Conservation (phyloP, 2,329 filamentous ascomycete species). For the Colletotrichum tanaceti region DNA sequence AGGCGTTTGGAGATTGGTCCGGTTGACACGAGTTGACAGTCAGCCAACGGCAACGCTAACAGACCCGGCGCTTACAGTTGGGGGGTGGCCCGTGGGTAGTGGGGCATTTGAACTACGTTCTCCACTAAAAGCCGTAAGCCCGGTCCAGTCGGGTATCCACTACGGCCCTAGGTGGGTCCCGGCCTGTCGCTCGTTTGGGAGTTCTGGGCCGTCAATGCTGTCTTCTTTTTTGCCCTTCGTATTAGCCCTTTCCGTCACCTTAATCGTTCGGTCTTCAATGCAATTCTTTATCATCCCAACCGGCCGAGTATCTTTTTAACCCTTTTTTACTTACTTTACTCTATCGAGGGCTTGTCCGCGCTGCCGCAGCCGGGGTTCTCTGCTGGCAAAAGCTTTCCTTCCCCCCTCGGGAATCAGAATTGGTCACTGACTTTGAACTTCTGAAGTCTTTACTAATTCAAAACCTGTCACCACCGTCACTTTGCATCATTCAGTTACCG, state of each 20-base stretch:
- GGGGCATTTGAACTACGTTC: conserved; percentile 3
- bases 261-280: conserved; percentile 11
- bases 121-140: conserved; percentile 25
- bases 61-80: conserved; percentile 34
- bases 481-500: background rate
- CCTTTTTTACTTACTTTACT: conserved; percentile 33
- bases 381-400: conserved; percentile 17
- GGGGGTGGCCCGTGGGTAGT: no score
- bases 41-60: conserved; percentile 10
- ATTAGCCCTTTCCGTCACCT: background rate
- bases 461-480: background rate
- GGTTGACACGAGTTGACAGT: conserved; percentile 12
- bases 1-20: conserved; percentile 24
- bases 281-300: conserved; percentile 14
- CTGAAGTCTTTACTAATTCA: background rate
- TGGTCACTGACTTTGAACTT: conserved; percentile 21
- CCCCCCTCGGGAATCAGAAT: background rate
- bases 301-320: conserved; percentile 8
- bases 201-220: conserved; percentile 23
- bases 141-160: background rate
- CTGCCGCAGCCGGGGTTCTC: conserved; percentile 13
- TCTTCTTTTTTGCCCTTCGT: background rate
- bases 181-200: conserved; percentile 15
- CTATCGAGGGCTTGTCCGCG: conserved; percentile 22
- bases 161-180: conserved; percentile 13